A percentile compares a stretch with the other conserved stretches of the same genome.
phyloP scores from a whole-genome alignment of 192 early-diverging fungal genomes.

The Coemansia sp. region DNA sequence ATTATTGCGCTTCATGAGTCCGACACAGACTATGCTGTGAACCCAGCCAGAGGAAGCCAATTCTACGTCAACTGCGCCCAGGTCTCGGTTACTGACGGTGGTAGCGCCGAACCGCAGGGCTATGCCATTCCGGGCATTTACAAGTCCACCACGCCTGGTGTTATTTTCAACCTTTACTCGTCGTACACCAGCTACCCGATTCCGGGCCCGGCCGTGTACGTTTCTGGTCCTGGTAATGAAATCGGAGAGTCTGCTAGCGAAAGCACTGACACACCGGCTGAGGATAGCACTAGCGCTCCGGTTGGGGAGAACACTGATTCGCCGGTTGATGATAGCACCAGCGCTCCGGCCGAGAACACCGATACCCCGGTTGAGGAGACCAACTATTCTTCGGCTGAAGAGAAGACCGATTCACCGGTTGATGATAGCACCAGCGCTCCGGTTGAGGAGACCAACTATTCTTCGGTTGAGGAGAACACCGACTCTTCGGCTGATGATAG shows the following conservation, averaged over 20 bases:
- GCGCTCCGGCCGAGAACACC: too few relatives aligned
- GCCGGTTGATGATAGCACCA: not conserved
- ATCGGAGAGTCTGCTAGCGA: not conserved
- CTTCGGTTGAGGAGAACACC: constrained; percentile 3
- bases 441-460: not conserved
- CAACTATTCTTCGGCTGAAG: constrained; percentile 3
- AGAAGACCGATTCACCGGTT: not conserved
- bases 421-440: not conserved
- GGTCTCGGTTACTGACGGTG: constrained; percentile 18
- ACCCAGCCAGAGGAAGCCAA: constrained; percentile 16
- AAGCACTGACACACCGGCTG: not conserved
- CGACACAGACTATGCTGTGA: constrained; percentile 12
- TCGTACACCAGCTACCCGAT: constrained; percentile 19
- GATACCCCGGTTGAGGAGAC: not conserved
- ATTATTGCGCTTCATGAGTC: constrained; percentile 31
- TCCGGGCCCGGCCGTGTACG: constrained; percentile 28
- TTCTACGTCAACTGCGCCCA: constrained; percentile 38
- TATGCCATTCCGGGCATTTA: constrained; percentile 24
- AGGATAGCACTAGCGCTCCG: not conserved
- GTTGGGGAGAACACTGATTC: not conserved
- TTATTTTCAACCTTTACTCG: constrained; percentile 23
- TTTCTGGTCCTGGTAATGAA: constrained; percentile 11
- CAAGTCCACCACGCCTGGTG: constrained; percentile 18
- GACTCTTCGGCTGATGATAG: constrained; percentile 1
- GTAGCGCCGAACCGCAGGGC: constrained; percentile 14